Base-by-base conservation (phyloP, 305 asterid genomes). In the Solanum hybrid region DNA sequence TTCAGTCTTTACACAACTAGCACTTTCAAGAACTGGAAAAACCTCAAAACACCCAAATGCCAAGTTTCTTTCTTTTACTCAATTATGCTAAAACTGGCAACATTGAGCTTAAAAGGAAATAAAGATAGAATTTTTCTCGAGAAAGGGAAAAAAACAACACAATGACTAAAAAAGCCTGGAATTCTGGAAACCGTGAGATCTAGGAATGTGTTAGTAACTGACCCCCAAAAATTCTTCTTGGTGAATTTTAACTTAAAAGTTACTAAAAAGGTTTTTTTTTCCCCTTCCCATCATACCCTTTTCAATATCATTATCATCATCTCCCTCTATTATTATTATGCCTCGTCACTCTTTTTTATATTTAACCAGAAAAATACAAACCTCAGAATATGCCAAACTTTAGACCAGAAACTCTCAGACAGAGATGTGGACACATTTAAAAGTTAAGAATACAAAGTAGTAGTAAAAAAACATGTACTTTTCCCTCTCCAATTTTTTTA, bases 161-260 rank as follows among this genome's bases (percentile, higher is more conserved):
- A 78, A 22, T 35, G 20, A 36, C 57, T 11, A 35, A 11, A 35
- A 71, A 94, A 75, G 88, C 92, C 91, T 91, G 94, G 91, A 94
- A 93, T 91, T 94, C 93, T 89, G 91, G 61, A 51, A 89, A 89
- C 90, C 92, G 94, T 91, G 98, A 95, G 97, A 96, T 95, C 95
- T 94, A 96, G 90, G 95, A 94, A 89, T 80, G 90, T 40, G 39
- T 51, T 89, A 79, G 89, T 71, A 94, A 92, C 92, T 90, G 91
- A 92, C 92, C 93, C 94, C 94, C 90, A 91, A 93, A 90, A 90
- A 91, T 92, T 94, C 91, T 91, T 81, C 16, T 82, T 9, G 36
- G 26, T 82, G 24, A 26, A n/a, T 26, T 81, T 83, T 8, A 42
- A 31, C 39, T 46, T 46, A 82, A 80, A 75, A 89, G 12, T 76